phyloP scores from a whole-genome alignment of 116 monocot species.

The Iris pallida region DNA sequence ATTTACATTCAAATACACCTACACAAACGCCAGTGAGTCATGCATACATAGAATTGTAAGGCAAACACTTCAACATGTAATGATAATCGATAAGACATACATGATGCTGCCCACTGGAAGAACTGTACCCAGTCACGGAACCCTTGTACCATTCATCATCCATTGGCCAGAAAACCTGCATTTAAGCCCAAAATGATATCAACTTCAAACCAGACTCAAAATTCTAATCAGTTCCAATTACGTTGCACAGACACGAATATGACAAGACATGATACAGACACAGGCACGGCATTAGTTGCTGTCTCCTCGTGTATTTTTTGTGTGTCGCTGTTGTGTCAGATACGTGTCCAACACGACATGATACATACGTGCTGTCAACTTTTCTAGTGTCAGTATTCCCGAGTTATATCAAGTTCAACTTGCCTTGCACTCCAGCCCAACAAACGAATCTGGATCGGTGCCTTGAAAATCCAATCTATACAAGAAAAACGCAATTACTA shows the following conservation, averaged over 20 bases:
- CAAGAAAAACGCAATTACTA: neutral
- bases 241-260: neutral
- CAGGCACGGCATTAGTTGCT: too few species aligned
- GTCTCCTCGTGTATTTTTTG: too few species aligned
- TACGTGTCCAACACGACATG: too few species aligned
- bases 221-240: neutral
- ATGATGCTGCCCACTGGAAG: slow-evolving; percentile 41
- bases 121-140: slow-evolving; percentile 46
- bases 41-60: neutral
- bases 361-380: too few species aligned
- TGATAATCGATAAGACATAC: slow-evolving; percentile 43
- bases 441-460: slow-evolving; percentile 59
- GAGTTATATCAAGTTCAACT: neutral
- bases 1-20: too few species aligned
- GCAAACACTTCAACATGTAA: neutral
- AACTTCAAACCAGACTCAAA: neutral
- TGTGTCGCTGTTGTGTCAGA: too few species aligned
- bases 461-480: slow-evolving; percentile 66
- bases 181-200: neutral
- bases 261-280: too few species aligned
- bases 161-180: slow-evolving; percentile 94
- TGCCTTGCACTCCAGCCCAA: slow-evolving; percentile 88
- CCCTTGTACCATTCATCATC: slow-evolving; percentile 90
- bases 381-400: too few species aligned
- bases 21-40: too few species aligned